Evolutionary conservation across 306 rosid genomes (phyloP).

Genomic region (Benincasa hispida): DNA sequence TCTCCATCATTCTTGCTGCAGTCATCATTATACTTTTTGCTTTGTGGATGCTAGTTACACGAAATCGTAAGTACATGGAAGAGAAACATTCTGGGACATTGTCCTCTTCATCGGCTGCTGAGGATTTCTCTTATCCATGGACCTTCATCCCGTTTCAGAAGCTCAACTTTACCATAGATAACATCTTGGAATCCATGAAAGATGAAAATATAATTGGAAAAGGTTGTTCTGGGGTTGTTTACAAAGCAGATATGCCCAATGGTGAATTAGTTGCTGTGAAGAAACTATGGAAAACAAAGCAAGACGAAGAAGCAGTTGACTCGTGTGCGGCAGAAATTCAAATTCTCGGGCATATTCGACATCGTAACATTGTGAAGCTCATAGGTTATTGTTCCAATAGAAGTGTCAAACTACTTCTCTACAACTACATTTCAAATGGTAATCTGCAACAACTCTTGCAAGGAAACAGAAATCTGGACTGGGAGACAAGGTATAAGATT

Average conservation of each 20-base stretch:
- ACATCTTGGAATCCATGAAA: conserved; percentile 78
- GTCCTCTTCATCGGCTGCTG: conserved; percentile 42
- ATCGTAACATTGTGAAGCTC: conserved; percentile 83
- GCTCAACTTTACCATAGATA: conserved; percentile 62
- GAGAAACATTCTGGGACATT: conserved; percentile 34
- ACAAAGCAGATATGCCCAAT: conserved; percentile 63
- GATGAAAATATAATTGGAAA: conserved; percentile 87
- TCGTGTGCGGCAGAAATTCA: conserved; percentile 94
- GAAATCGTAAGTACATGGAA: conserved; percentile 38
- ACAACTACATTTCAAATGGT: conserved; percentile 85
- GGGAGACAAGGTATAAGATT: conserved; percentile 95
- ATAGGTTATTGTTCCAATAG: conserved; percentile 85
- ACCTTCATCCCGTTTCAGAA: conserved; percentile 94
- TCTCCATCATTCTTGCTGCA: conserved; percentile 44
- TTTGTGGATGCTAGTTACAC: conserved; percentile 55
- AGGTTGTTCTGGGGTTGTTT: conserved; percentile 85
- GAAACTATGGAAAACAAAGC: conserved; percentile 86
- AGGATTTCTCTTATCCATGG: conserved; percentile 99
- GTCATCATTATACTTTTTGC: conserved; percentile 51
- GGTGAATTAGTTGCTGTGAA: conserved; percentile 87
- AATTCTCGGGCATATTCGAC: conserved; percentile 93
- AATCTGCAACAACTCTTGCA: conserved; percentile 76
- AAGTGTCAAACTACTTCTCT: conserved; percentile 85
- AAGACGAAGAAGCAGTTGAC: conserved; percentile 71
- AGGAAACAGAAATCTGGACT: conserved; percentile 68